phyloP scores from a whole-genome alignment of 106 monocot genomes.

The Acanthochlamys bracteata region DNA sequence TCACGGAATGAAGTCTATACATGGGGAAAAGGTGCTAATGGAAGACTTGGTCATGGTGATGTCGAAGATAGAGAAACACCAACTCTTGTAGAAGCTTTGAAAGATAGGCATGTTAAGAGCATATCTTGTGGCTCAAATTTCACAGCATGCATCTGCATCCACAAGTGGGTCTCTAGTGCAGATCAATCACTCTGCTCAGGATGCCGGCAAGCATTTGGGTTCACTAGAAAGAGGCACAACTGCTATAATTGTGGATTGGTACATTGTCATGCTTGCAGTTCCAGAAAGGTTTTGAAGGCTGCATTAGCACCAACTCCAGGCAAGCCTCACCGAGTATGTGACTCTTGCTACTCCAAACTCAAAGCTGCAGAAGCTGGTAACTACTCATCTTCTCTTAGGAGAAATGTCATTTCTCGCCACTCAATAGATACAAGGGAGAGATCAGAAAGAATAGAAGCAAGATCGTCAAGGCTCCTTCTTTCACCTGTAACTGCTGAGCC shows the following conservation, averaged over 20 bases:
- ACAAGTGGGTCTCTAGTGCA: conserved; percentile 32
- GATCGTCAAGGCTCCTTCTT: conserved; percentile 42
- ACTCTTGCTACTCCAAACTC: conserved; percentile 49
- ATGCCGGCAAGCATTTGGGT: conserved; percentile 57
- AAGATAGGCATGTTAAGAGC: conserved; percentile 38
- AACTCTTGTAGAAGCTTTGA: conserved; percentile 46
- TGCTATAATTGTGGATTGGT: conserved; percentile 70
- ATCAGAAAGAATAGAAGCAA: conserved; percentile 28
- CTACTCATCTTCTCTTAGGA: conserved; percentile 20
- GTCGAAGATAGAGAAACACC: conserved; percentile 40
- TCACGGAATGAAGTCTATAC: conserved; percentile 52
- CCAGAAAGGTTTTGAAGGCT: conserved; percentile 45
- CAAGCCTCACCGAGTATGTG: conserved; percentile 84
- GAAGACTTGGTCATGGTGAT: conserved; percentile 65
- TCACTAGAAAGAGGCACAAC: conserved; percentile 70
- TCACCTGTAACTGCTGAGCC: conserved; percentile 18
- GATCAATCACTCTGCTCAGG: conserved; percentile 57
- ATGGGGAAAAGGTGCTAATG: conserved; percentile 66
- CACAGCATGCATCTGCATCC: conserved; percentile 54
- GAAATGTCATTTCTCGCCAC: conserved; percentile 29
- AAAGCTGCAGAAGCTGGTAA: conserved; percentile 37
- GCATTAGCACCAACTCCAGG: conserved; percentile 60
- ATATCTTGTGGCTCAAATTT: conserved; percentile 60
- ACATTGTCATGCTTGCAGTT: conserved; percentile 74
- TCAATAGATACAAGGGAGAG: conserved; percentile 46